A percentile compares a stretch with the other conserved stretches of the same genome.
These are phyloP conservation scores for Silene vulgaris DNA, from an alignment of 179 eudicot species.

Conservation along the genomic window DNA sequence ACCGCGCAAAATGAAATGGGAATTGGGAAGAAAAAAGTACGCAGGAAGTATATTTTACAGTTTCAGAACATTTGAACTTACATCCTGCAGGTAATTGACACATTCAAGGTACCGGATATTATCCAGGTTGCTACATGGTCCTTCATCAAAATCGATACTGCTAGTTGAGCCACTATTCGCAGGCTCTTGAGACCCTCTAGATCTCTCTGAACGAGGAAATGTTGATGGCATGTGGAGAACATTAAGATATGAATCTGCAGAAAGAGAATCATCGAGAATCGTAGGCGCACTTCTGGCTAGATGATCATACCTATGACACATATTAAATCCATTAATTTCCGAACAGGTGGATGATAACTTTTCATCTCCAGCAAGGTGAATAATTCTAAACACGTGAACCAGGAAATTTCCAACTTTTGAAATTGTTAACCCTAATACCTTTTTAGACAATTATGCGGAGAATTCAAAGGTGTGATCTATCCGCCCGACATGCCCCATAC, in stretches of 20 bases:
- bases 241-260: conserved; percentile 98
- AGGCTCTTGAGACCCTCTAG: conserved; percentile 59
- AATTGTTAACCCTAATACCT: conserved; percentile 7
- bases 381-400: not conserved
- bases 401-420: not conserved
- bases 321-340: conserved; percentile 21
- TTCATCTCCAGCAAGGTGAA: not conserved
- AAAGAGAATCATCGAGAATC: conserved; percentile 89
- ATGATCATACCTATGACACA: conserved; percentile 77
- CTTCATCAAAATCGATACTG: conserved; percentile 58
- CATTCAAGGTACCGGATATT: conserved; percentile 80
- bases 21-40: too few relatives aligned
- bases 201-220: conserved; percentile 91
- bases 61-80: conserved; percentile 32
- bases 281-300: conserved; percentile 96
- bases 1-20: too few relatives aligned
- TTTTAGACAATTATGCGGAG: not conserved
- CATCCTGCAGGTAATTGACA: conserved; percentile 84
- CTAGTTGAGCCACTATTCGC: conserved; percentile 44
- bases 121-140: conserved; percentile 90
- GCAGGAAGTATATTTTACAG: not conserved
- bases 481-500: not conserved
- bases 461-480: not conserved
- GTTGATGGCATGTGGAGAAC: conserved; percentile 97
- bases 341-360: not conserved